These are phyloP conservation scores for Eleusine coracana DNA, from an alignment of 176 grass and related monocot genomes.

Conservation along the genomic window DNA sequence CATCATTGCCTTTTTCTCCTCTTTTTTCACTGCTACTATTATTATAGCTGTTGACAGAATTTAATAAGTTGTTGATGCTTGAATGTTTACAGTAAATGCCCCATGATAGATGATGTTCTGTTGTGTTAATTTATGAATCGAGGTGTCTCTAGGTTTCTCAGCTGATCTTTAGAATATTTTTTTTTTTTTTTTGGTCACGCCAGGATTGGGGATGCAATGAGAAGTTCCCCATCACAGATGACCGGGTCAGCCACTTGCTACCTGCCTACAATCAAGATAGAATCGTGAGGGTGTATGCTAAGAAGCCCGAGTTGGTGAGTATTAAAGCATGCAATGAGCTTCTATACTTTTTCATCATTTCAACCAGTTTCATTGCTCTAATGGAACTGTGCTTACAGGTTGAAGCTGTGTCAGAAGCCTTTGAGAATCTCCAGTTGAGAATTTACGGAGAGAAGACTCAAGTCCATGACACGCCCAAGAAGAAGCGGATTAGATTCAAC, in stretches of 20 bases:
- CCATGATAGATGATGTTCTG: background rate
- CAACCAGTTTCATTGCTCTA: background rate
- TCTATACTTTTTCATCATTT: background rate
- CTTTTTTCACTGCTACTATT: background rate
- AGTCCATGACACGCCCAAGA: conserved; percentile 85
- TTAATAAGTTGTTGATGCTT: background rate
- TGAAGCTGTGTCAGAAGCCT: conserved; percentile 76
- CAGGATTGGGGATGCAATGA: conserved; percentile 73
- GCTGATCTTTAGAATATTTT: background rate
- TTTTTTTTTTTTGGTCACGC: conserved; percentile 1
- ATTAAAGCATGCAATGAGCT: conserved; percentile 1
- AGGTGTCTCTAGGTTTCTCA: background rate
- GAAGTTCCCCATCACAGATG: conserved; percentile 85
- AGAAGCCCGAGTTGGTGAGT: conserved; percentile 77
- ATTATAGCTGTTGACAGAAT: background rate
- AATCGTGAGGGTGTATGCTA: conserved; percentile 88
- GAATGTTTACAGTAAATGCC: background rate
- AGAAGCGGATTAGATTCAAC: conserved; percentile 51
- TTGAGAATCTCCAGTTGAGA: conserved; percentile 83
- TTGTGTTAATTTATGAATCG: background rate
- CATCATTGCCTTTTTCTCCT: background rate
- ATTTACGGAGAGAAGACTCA: conserved; percentile 88
- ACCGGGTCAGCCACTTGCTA: conserved; percentile 81
- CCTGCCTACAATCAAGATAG: conserved; percentile 72
- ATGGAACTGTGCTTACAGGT: conserved; percentile 51